phyloP scores from a whole-genome alignment of 139 green algal species.

The Chlorella sp. region DNA sequence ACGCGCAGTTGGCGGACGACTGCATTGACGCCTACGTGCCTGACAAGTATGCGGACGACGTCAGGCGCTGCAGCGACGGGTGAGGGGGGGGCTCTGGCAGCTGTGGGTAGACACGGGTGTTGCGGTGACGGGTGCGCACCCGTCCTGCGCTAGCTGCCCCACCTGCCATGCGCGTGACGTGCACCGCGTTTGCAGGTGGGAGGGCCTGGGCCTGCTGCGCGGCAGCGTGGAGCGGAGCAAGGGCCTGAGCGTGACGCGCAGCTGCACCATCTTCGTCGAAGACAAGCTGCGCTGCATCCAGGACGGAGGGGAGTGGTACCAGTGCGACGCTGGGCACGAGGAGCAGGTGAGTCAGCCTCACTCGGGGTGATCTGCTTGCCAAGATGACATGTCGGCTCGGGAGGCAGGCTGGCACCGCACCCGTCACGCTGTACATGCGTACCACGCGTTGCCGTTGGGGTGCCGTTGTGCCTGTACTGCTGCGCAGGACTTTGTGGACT shows the following conservation, averaged over 20 bases:
- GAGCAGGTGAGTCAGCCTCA: no score
- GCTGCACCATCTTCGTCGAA: neutral
- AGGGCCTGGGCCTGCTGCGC: neutral
- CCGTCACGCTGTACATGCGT: no score
- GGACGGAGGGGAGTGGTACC: neutral
- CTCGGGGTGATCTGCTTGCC: no score
- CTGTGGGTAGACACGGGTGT: neutral
- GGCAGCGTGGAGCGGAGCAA: neutral
- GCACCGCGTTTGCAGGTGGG: neutral
- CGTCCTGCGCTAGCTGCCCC: neutral
- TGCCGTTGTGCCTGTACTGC: no score
- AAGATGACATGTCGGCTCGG: no score
- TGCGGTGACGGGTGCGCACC: neutral
- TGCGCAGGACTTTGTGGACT: neutral
- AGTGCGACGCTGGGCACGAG: neutral
- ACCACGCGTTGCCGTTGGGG: no score
- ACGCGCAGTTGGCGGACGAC: neutral
- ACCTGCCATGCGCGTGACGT: no score
- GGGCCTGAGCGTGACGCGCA: neutral
- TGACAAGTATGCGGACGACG: neutral
- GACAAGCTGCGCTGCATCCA: neutral
- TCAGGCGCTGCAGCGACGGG: neutral
- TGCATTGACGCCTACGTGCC: neutral
- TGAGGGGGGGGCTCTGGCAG: neutral
- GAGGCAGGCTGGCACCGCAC: no score